Evolutionary conservation across 2,329 filamentous ascomycete genomes (phyloP), one percentile per base, ranked within the genome.

Genomic region (Ceratocystis ficicola): DNA sequence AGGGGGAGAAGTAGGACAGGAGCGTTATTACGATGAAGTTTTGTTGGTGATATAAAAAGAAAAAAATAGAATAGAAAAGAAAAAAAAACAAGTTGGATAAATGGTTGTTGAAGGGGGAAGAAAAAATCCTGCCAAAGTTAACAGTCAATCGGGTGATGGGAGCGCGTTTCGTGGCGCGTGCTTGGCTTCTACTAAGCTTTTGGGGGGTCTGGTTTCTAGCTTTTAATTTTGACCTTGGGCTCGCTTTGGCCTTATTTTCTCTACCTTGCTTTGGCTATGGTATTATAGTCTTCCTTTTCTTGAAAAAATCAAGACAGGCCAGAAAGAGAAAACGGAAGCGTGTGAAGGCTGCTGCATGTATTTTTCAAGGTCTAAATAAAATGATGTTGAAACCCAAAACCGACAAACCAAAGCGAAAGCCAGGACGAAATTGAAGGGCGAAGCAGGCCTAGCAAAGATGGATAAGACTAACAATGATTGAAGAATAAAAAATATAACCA

Each of bases 141-240:
- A 59, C 41, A 28, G 61, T 63, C 46, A 63, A 63, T 50, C 44
- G 61, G 46, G 61, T 48, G 46, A 63, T 63, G 61, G 30, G 46
- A 63, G 32, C 61, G 61, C 61, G 61, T 48, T 36, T 48, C 61
- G 61, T 48, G 61, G 46, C 61, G 61, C 61, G 61, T 63, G 44
- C 44, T 46, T 52, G 48, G 20, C 20, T 60, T 28, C 55, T 62
- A 32, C 36, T 41, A 41, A 41, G 41, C 59, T 46, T 46, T 30
- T 17, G 44, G 10, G 61, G 36, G 10, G 28, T 48, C 41, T 63
- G 36, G 36, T 41, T 41, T 41, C 36, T 41, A 41, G 36, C 10
- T 41, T 41, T 41, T 41, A 41, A 4, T 41, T 41, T 41, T 41
- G 36, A 41, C 36, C 36, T 41, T 41, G 10, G 36, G 36, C 36